Evolutionary conservation across 306 rosid genomes (phyloP), one percentile per base, ranked within the genome.

Genomic region (Fragaria nilgerrensis): DNA sequence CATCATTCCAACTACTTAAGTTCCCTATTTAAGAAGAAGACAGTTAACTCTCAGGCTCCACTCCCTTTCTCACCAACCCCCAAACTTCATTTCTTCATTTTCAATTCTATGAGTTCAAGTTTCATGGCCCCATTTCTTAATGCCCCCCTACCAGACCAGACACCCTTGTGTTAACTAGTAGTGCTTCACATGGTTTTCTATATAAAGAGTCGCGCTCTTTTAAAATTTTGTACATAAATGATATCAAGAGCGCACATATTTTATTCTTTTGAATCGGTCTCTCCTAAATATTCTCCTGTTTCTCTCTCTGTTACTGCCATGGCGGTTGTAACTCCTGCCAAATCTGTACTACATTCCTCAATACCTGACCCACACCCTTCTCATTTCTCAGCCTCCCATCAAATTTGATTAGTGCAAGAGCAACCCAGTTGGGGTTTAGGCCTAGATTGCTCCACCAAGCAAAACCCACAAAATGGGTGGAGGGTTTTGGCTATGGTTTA

Each of bases 321-420:
- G 96, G 93, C 90, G 37, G 44, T 86, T 17, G 22, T 68, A 44
- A 74, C 41, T 53, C 56, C 89, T 53, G 62, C 80, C 37, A 80
- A 62, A 55, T 36, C 45, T 75, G 63, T 59, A 4, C 71, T 77
- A 2, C 81, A 53, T 81, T 75, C 77, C 9, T 34, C 77, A 11
- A 74, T 15, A 59, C 63, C 79, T 13, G 13, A 76, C 14, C 48
- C 71, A 6, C 27, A 52, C 10, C 9, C 83, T 27, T 45, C 71
- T 34, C n/a, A 78, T 68, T 67, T 76, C 58, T 79, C 50, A 48
- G 20, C 68, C 65, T 59, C 83, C 87, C 47, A 75, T 83, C 88
- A 39, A 79, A 41, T 78, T 81, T 77, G 67, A 61, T 55, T 29
- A 48, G 44, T 69, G 66, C 47, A 2, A 78, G 73, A 14, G 75